These are phyloP conservation scores for Sedum album DNA, from an alignment of 164 flowering plant genomes.

Conservation along the genomic window DNA sequence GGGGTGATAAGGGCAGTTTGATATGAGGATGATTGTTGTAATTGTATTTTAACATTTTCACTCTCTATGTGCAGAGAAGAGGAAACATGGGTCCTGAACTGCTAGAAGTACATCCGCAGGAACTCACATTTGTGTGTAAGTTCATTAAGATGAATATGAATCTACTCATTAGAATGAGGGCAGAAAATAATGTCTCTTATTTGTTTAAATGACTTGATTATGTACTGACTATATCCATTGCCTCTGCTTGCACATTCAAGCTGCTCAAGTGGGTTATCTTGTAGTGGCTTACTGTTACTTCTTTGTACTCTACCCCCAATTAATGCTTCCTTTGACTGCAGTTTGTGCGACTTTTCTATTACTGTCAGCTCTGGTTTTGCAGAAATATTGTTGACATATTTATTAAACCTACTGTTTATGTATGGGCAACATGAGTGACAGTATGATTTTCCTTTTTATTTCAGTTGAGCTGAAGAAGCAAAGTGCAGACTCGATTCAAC, in stretches of 20 bases:
- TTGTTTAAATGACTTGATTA: not conserved
- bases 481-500: slow-evolving; percentile 31
- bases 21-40: not conserved
- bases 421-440: not conserved
- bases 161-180: not conserved
- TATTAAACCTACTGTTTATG: not conserved
- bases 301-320: not conserved
- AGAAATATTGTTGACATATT: not conserved
- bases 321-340: not conserved
- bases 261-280: not conserved
- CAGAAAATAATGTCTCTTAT: not conserved
- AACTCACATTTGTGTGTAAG: slow-evolving; percentile 66
- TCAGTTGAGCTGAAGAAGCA: slow-evolving; percentile 46
- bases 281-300: not conserved
- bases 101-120: slow-evolving; percentile 51
- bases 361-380: not conserved
- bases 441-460: not conserved
- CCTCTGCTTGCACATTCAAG: not conserved
- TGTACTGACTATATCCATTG: not conserved
- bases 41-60: not conserved
- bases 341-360: not conserved
- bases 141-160: slow-evolving; percentile 4
- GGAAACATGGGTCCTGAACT: slow-evolving; percentile 33
- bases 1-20: not conserved
- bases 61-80: not conserved